Conservation (phyloP, 202 grass and related monocot genomes). For the Schoenoplectus triqueter region DNA sequence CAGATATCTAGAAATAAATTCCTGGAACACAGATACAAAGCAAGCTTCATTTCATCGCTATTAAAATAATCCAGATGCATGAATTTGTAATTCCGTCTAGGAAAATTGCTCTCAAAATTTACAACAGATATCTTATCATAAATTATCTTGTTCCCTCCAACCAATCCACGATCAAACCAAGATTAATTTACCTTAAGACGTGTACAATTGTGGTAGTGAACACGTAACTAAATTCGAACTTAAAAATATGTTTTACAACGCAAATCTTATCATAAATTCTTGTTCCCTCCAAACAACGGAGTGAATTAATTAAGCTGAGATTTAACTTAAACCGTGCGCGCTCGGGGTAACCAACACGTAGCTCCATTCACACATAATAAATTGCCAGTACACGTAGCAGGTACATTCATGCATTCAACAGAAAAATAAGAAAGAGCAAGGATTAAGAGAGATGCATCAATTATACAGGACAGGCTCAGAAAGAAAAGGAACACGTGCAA, state of each 20-base stretch:
- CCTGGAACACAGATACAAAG: background rate
- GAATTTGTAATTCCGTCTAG: background rate
- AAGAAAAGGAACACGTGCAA: conserved; percentile 17
- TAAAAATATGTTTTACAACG: background rate
- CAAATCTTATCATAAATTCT: conserved; percentile 13
- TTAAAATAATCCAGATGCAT: conserved; percentile 16
- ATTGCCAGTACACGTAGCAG: conserved; percentile 25
- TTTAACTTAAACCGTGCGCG: background rate
- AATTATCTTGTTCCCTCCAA: background rate
- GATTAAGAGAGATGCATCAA: conserved; percentile 26
- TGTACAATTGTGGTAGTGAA: no score
- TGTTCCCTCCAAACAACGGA: conserved; percentile 21
- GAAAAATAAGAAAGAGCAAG: background rate
- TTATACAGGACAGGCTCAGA: conserved; percentile 19
- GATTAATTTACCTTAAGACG: background rate
- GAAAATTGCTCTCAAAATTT: background rate
- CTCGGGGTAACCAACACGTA: background rate
- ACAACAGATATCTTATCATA: conserved; percentile 11
- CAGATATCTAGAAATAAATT: background rate
- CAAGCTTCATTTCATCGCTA: background rate
- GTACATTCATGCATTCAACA: background rate
- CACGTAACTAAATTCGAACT: conserved; percentile 10
- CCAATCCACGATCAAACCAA: background rate
- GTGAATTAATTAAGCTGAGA: background rate
- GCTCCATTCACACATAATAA: conserved; percentile 8